Base-by-base conservation (phyloP, 164 flowering plant genomes). In the Chimonanthus praecox region DNA sequence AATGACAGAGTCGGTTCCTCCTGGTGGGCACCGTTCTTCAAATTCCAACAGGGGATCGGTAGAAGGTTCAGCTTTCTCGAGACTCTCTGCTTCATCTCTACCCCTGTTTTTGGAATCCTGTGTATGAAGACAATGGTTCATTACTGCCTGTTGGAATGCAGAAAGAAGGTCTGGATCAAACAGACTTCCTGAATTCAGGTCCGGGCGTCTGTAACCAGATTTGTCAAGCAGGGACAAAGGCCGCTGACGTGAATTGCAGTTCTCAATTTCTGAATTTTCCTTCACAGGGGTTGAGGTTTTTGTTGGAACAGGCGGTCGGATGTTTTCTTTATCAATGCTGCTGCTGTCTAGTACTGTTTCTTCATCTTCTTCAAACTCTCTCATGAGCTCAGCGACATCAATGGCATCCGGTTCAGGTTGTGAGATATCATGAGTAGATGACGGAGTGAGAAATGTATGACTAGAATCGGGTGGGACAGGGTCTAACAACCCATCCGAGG, bases 11-110 rank as follows among this genome's bases (percentile, higher is more conserved):
- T 85, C 80, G 9, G 80, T 73, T 48, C 97, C 94, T 50, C 89
- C 94, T 15, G 97, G 94, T 3, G 93, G 97, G 62, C 95, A 87
- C 60, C 72, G 87, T 75, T 84, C 86, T 60, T 87, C 88, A 61
- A 88, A 90, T 44, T 65, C 81, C 1, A 75, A 64, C 4, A 90
- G 71, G 1, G 89, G 85, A 47, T 80, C 58, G 48, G 49, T 2
- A 82, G 85, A 6, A 82, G 82, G 49, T 7, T 81, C 82, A 20
- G 73, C 82, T 7, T 76, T 10, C 33, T 79, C 77, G 3, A 4
- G 1, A 16, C 16, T 70, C 65, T 67, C 62, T 44, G 65, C 67
- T 63, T 73, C 80, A 33, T 58, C 70, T 73, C 79, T 79, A 74
- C 69, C 16, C 20, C 18, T 72, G 74, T 66, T 73, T 64, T 84